phyloP scores from a whole-genome alignment of 139 green algal genomes.

The Eudorina sp. region DNA sequence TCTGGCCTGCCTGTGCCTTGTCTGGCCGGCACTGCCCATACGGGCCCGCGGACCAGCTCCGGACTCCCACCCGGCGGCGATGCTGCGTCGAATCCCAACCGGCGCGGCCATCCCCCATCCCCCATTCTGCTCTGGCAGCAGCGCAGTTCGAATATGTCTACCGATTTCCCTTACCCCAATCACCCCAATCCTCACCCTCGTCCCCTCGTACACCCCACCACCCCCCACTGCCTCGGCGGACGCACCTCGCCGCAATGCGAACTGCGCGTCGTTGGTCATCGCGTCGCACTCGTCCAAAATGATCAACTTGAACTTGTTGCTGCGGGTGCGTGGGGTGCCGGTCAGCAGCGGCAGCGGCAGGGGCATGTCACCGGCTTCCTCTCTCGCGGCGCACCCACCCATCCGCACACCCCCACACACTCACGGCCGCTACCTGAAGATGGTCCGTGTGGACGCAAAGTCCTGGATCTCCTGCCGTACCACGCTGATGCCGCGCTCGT shows the following conservation, averaged over 20 bases:
- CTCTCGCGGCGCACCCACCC: neutral
- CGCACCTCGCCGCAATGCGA: constrained; percentile 91
- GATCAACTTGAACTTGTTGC: constrained; percentile 95
- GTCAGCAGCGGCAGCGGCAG: neutral
- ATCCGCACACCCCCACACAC: neutral
- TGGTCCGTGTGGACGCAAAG: constrained; percentile 93
- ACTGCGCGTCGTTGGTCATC: constrained; percentile 98
- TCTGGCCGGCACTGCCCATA: too few relatives aligned
- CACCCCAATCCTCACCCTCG: too few relatives aligned
- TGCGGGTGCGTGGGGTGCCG: constrained; percentile 47
- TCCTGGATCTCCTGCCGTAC: constrained; percentile 97
- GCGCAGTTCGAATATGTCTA: too few relatives aligned
- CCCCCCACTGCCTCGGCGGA: neutral
- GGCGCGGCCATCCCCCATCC: too few relatives aligned
- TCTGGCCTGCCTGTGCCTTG: too few relatives aligned
- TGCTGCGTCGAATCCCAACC: too few relatives aligned
- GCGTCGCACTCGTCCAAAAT: constrained; percentile 99
- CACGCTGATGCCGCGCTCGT: constrained; percentile 96
- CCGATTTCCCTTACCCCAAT: too few relatives aligned
- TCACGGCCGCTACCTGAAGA: constrained; percentile 84
- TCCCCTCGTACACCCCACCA: too few relatives aligned
- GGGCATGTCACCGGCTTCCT: neutral
- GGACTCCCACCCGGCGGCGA: too few relatives aligned
- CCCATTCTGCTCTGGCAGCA: too few relatives aligned
- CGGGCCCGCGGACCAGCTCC: too few relatives aligned